phyloP scores from a whole-genome alignment of 192 early-diverging fungal genomes.

The Rhizophagus sp. region DNA sequence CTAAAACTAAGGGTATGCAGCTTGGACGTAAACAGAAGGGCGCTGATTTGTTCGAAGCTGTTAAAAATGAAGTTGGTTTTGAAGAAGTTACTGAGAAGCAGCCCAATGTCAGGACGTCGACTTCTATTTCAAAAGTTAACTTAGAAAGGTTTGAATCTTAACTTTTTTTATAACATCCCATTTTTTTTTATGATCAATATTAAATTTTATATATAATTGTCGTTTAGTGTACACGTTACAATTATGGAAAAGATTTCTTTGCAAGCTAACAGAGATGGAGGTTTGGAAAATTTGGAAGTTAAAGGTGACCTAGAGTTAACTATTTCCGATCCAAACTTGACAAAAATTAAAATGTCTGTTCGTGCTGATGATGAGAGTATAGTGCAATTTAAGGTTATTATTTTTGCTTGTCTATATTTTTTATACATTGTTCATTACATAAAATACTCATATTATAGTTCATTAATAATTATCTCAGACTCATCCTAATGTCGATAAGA shows the following conservation, averaged over 20 bases:
- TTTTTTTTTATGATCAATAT: background rate
- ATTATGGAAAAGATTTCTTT: slow-evolving; percentile 89
- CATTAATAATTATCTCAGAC: slow-evolving; percentile 54
- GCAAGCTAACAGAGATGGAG: slow-evolving; percentile 86
- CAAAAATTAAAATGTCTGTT: slow-evolving; percentile 67
- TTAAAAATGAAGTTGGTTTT: slow-evolving; percentile 82
- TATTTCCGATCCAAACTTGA: slow-evolving; percentile 66
- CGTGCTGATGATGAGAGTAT: slow-evolving; percentile 56
- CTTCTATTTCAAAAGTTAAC: slow-evolving; percentile 28
- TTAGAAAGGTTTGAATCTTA: slow-evolving; percentile 9
- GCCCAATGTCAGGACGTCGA: background rate
- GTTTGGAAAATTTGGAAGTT: slow-evolving; percentile 88
- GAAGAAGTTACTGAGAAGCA: slow-evolving; percentile 38
- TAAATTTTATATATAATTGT: background rate
- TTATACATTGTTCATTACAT: background rate
- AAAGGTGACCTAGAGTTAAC: slow-evolving; percentile 88
- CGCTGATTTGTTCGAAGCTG: slow-evolving; percentile 75
- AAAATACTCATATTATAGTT: slow-evolving; percentile 1
- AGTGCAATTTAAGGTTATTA: slow-evolving; percentile 82
- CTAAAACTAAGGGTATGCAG: slow-evolving; percentile 87
- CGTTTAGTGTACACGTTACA: slow-evolving; percentile 80
- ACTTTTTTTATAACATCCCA: too few species aligned
- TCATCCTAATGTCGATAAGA: slow-evolving; percentile 97
- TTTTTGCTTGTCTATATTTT: too few species aligned
- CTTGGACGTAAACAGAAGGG: slow-evolving; percentile 89